Evolutionary conservation across 2,329 filamentous ascomycete genomes (phyloP).

Genomic region (Fusarium chlamydosporum): DNA sequence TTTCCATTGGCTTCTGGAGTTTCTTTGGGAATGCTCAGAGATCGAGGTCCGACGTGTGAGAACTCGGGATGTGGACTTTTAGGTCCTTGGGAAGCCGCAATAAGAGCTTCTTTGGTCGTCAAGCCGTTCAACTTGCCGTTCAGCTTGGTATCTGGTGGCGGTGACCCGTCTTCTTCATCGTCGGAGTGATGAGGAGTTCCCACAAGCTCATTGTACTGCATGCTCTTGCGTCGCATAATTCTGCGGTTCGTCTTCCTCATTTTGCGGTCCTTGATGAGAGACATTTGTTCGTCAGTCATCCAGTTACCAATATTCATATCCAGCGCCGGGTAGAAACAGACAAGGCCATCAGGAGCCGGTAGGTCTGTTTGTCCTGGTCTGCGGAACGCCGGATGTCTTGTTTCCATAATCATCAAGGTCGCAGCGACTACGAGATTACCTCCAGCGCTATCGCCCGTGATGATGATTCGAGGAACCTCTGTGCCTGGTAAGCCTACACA

Average conservation of each 20-base stretch:
- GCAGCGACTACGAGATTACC: slow-evolving; percentile 73
- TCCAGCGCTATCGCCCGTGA: slow-evolving; percentile 65
- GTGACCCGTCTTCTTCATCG: slow-evolving; percentile 70
- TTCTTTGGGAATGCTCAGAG: slow-evolving; percentile 46
- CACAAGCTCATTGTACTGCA: slow-evolving; percentile 87
- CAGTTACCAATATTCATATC: slow-evolving; percentile 99
- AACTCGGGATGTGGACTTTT: slow-evolving; percentile 64
- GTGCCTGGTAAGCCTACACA: slow-evolving; percentile 62
- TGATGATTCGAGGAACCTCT: slow-evolving; percentile 58
- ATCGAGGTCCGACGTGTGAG: slow-evolving; percentile 62
- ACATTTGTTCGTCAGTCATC: slow-evolving; percentile 99
- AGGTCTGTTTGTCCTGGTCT: slow-evolving; percentile 65
- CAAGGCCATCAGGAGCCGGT: slow-evolving; percentile 81
- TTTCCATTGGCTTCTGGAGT: slow-evolving; percentile 36
- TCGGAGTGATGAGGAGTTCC: slow-evolving; percentile 87
- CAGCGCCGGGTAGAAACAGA: slow-evolving; percentile 89
- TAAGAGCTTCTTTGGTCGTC: slow-evolving; percentile 25
- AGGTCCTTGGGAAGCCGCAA: slow-evolving; percentile 31
- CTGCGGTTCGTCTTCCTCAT: slow-evolving; percentile 82
- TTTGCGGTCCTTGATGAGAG: slow-evolving; percentile 86
- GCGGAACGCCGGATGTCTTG: slow-evolving; percentile 63
- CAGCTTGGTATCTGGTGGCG: slow-evolving; percentile 29
- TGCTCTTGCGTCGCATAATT: slow-evolving; percentile 86
- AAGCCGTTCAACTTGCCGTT: slow-evolving; percentile 3
- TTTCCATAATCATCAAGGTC: slow-evolving; percentile 90